Evolutionary conservation across 345 rosid genomes (phyloP), one percentile per base, ranked within the genome.

Genomic region (Euphorbia pulcherrima): DNA sequence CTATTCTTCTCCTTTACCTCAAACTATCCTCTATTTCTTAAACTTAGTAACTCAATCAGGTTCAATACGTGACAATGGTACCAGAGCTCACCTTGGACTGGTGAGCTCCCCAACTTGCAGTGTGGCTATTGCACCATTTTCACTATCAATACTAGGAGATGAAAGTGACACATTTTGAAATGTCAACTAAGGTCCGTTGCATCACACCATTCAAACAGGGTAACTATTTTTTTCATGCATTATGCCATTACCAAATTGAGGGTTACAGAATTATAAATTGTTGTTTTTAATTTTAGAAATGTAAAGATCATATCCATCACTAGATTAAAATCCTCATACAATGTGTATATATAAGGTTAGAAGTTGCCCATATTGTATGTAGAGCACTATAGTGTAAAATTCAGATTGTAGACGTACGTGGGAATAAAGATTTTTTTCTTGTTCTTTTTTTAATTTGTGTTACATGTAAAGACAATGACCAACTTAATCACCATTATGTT

Each of bases 61-160:
- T n/a, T n/a, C n/a, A n/a, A n/a, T n/a, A n/a, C n/a, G n/a, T n/a
- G n/a, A n/a, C n/a, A n/a, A n/a, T n/a, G n/a, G n/a, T n/a, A n/a
- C n/a, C n/a, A n/a, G n/a, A n/a, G n/a, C n/a, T n/a, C n/a, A n/a
- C n/a, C n/a, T n/a, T n/a, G n/a, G n/a, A n/a, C n/a, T 8, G 60
- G 75, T 83, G 24, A 82, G 80, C 53, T 76, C 87, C 20, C 78
- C 65, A 20, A 79, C 83, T n/a, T 87, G 87, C 82, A 87, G 85
- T 6, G 90, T 81, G 64, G 85, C 79, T 10, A 85, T 89, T 14
- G 92, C 90, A 8, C 92, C 90, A 5, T 89, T 87, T 79, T 82
- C 85, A 11, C 87, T 87, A 48, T 80, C 87, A 53, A 80, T 79
- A 9, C 62, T 84, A 39, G 88, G 85, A 60, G 90, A 89, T 40